Evolutionary conservation across 495 filamentous ascomycete genomes (phyloP), one percentile per base, ranked within the genome.

Genomic region (Lophiotrema nucula): DNA sequence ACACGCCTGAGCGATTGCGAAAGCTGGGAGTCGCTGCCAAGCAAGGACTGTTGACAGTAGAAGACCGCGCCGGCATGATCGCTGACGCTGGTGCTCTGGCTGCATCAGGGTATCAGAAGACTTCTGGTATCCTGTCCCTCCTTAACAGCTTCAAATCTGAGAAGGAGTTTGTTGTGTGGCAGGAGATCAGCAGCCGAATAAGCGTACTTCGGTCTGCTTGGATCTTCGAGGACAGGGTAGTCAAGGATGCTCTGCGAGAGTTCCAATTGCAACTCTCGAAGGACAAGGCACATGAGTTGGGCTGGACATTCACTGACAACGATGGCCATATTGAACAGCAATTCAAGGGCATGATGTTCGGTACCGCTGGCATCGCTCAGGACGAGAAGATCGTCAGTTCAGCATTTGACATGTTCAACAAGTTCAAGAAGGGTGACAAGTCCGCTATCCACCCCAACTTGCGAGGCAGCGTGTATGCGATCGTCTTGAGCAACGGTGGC

Each of bases 21-120:
- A 88, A 88, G 71, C 81, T 90, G 26, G 87, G 87, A n/a, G 72
- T 89, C 68, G 89, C 90, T 44, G 89, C 90, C n/a, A 90, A 86
- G 70, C 73, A 87, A 15, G 90, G 89, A 1, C 77, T 92, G n/a
- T 77, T 98, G 35, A 88, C 82, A n/a, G 88, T 93, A 27, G 89
- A 96, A 72, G 92, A 97, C 69, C 84, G 92, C 45, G 90, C 92
- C 42, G 93, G 93, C 68, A 90, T 98, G 87, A 87, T 98, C 61
- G 92, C 92, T 25, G 93, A 98, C 70, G 89, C 93, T 11, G 92
- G 91, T 62, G 90, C 93, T 39, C 78, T 98, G 61, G 88, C 92
- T 51, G 80, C 88, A 4, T 92, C 90, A 15, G 92, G 92, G 25
- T 96, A 93, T 71, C 90, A 96, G 72, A 90, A 86, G 71, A 96